Percentiles rank a stretch among this genome's conserved stretches.
Conservation (phyloP, 345 rosid species). For the Acer campestre region DNA sequence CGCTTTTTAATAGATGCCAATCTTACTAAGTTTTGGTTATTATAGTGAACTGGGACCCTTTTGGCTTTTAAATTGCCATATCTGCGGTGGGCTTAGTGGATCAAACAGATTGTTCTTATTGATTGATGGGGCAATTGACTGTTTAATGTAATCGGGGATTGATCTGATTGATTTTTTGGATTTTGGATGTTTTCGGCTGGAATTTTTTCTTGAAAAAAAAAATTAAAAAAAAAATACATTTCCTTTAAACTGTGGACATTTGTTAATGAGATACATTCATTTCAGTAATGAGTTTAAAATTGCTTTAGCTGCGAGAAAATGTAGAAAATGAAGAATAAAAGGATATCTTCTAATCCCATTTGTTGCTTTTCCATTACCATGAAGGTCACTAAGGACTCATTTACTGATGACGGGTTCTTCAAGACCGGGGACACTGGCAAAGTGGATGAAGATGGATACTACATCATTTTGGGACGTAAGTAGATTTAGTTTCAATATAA, state of each 20-base stretch:
- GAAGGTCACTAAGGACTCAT: conserved; percentile 76
- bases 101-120: not conserved
- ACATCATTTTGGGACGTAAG: conserved; percentile 94
- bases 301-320: not conserved
- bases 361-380: conserved; percentile 7
- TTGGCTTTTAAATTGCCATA: not conserved
- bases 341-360: conserved; percentile 5
- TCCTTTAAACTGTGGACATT: not conserved
- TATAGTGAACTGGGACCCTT: not conserved
- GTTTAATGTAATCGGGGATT: not conserved
- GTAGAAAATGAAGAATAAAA: not conserved
- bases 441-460: conserved; percentile 86
- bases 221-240: not conserved
- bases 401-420: conserved; percentile 88
- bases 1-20: not conserved
- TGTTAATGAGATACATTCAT: not conserved
- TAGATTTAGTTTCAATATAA: conserved; percentile 13
- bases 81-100: not conserved
- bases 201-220: not conserved
- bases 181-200: not conserved
- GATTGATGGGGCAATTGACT: not conserved
- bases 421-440: conserved; percentile 95
- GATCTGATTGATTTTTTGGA: not conserved
- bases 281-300: conserved; percentile 1
- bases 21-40: not conserved